These are phyloP conservation scores for Termitomyces sp. DNA, from an alignment of 768 basidiomycete species.

Conservation along the genomic window DNA sequence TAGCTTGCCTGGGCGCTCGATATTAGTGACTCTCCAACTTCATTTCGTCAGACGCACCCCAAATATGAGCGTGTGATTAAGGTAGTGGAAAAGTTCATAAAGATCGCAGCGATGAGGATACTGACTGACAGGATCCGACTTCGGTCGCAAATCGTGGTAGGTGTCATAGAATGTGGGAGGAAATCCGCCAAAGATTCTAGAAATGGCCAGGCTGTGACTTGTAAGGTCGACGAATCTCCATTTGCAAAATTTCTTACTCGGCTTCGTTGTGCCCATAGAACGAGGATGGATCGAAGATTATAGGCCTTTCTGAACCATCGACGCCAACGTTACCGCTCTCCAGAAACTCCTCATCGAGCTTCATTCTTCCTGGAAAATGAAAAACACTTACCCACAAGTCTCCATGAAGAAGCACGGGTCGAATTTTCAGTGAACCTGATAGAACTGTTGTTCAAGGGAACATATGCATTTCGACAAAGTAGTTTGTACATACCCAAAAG, in stretches of 20 bases:
- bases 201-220: conserved; percentile 59
- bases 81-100: conserved; percentile 80
- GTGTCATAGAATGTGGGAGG: conserved; percentile 56
- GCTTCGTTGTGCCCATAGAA: conserved; percentile 81
- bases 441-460: not conserved
- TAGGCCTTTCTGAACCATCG: conserved; percentile 49
- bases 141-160: conserved; percentile 62
- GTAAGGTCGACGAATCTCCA: not conserved
- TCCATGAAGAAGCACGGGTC: conserved; percentile 73
- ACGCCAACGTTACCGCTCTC: conserved; percentile 75
- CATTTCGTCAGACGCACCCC: conserved; percentile 46
- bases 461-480: not conserved
- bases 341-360: not conserved
- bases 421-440: conserved; percentile 44
- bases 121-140: conserved; percentile 60
- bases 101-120: conserved; percentile 61
- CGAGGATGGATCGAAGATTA: conserved; percentile 77
- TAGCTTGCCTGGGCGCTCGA: conserved; percentile 43
- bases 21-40: conserved; percentile 4
- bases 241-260: conserved; percentile 46
- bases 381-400: conserved; percentile 65
- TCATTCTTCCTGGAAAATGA: not conserved
- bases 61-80: conserved; percentile 79
- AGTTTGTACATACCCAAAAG: conserved; percentile 41
- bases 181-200: conserved; percentile 79